Evolutionary conservation across 2,329 filamentous ascomycete species (phyloP).

Genomic region (Fusarium marasasianum): DNA sequence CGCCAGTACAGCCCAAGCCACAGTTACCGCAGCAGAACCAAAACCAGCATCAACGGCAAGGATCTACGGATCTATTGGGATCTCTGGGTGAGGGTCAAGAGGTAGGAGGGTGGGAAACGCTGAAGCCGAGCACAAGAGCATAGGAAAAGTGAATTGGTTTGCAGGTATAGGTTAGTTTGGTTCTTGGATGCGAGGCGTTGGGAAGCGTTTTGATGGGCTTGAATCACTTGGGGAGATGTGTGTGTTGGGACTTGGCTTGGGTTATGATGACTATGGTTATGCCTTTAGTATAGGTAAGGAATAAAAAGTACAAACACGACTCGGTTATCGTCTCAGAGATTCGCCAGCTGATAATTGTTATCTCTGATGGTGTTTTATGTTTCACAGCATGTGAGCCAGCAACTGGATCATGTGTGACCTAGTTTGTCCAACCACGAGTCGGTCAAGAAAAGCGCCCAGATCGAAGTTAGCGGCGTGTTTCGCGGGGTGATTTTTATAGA

Average conservation of each 20-base stretch:
- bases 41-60: conserved; percentile 43
- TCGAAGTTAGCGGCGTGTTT: background rate
- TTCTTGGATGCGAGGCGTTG: conserved; percentile 23
- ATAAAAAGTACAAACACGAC: background rate
- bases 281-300: background rate
- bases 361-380: background rate
- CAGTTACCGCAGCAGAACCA: conserved; percentile 35
- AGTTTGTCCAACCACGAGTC: background rate
- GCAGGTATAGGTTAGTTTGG: background rate
- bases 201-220: conserved; percentile 12
- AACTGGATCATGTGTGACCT: conserved; percentile 19
- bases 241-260: conserved; percentile 2
- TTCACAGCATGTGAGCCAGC: conserved; percentile 21
- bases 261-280: background rate
- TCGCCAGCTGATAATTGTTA: background rate
- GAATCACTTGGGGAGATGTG: background rate
- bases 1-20: conserved; percentile 31
- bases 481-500: background rate
- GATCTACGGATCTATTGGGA: conserved; percentile 55
- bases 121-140: conserved; percentile 56
- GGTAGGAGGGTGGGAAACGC: conserved; percentile 64
- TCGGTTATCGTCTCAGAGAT: background rate
- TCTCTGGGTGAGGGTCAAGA: conserved; percentile 59
- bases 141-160: conserved; percentile 7
- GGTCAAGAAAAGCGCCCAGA: background rate